Percentiles rank a stretch among this genome's conserved stretches.
phyloP scores from a whole-genome alignment of 345 rosid species.

The Xanthoceras sorbifolium region DNA sequence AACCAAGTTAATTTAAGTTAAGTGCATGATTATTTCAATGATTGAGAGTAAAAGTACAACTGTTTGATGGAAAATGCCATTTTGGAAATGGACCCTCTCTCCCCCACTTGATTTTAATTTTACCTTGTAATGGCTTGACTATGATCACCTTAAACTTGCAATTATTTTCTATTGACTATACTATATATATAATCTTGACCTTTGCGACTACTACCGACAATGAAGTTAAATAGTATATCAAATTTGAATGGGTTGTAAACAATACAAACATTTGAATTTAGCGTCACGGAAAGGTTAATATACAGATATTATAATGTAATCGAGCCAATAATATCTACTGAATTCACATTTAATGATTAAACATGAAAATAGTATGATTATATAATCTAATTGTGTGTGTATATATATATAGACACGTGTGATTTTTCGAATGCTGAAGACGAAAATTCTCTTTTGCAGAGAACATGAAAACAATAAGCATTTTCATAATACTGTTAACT shows the following conservation, averaged over 20 bases:
- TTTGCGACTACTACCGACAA: not conserved
- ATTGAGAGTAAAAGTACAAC: not conserved
- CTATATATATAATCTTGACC: not conserved
- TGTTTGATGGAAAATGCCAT: not conserved
- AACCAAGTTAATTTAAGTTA: not conserved
- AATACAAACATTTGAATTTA: no score
- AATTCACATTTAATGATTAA: no score
- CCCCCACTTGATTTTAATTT: not conserved
- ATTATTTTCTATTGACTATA: not conserved
- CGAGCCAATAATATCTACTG: not conserved
- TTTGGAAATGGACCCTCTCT: not conserved
- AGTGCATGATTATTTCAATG: conserved; percentile 10
- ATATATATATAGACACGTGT: no score
- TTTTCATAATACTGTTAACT: no score
- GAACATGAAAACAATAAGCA: not conserved
- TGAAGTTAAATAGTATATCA: not conserved
- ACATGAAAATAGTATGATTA: not conserved
- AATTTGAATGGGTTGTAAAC: no score
- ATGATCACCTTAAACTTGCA: not conserved
- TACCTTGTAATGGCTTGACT: not conserved
- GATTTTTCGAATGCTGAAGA: no score
- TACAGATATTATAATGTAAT: no score
- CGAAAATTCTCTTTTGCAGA: no score
- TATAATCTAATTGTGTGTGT: not conserved
- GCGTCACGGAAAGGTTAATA: no score